These are phyloP conservation scores for Cystobasidium onofrii DNA, from an alignment of 768 basidiomycete species.

Conservation along the genomic window DNA sequence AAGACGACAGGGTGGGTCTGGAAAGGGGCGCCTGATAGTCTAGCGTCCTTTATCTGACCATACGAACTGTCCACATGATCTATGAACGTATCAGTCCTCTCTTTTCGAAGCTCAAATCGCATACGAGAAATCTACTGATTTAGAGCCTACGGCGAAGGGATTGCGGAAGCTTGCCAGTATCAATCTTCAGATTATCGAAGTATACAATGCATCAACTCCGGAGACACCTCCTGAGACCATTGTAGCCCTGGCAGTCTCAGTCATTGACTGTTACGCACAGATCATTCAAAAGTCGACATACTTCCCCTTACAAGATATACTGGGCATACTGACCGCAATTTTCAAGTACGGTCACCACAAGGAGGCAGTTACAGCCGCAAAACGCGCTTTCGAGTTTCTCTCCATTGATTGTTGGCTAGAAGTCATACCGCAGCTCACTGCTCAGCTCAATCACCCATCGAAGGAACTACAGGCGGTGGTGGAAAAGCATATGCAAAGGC, in stretches of 20 bases:
- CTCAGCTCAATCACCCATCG: conserved; percentile 26
- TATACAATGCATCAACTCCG: neutral
- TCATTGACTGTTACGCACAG: conserved; percentile 21
- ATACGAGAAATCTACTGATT: conserved; percentile 16
- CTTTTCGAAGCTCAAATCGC: conserved; percentile 19
- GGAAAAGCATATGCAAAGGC: conserved; percentile 15
- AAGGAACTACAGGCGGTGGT: conserved; percentile 1
- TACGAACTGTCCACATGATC: no score
- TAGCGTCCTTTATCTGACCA: no score
- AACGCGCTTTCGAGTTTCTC: conserved; percentile 11
- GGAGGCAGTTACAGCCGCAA: conserved; percentile 6
- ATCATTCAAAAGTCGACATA: conserved; percentile 17
- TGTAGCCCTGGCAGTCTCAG: neutral
- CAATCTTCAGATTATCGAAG: conserved; percentile 18
- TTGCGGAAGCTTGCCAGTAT: conserved; percentile 15
- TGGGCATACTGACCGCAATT: conserved; percentile 13
- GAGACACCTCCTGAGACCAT: neutral
- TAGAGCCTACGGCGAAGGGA: conserved; percentile 1
- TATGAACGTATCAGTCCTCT: neutral
- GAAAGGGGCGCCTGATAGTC: no score
- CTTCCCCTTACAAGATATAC: conserved; percentile 21
- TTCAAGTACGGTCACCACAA: conserved; percentile 24
- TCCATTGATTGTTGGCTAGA: conserved; percentile 27
- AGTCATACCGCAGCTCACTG: conserved; percentile 19
- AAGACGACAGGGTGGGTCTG: conserved; percentile 14